These are phyloP conservation scores for Tylopilus sp. DNA, from an alignment of 768 basidiomycete species.

Conservation along the genomic window DNA sequence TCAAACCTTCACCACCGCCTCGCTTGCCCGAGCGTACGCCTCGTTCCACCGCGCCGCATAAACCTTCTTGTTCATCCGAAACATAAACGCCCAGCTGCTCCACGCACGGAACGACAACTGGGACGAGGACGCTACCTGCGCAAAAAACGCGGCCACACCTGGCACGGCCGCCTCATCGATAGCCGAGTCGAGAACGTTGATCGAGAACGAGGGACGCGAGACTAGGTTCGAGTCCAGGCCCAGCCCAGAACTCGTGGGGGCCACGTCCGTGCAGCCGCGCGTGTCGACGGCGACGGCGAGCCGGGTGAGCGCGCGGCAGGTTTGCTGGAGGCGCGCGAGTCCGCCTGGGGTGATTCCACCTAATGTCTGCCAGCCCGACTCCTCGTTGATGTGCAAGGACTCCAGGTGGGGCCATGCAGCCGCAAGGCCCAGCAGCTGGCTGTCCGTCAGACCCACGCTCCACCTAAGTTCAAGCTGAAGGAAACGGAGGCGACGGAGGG, in stretches of 20 bases:
- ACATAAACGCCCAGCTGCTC: background rate
- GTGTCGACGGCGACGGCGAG: constrained; percentile 12
- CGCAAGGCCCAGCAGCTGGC: background rate
- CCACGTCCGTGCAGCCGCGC: constrained; percentile 1
- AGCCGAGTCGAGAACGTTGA: constrained; percentile 2
- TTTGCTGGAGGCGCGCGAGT: constrained; percentile 1
- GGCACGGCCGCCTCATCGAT: background rate
- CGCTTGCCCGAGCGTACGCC: background rate
- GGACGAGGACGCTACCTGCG: background rate
- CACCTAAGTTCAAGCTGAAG: constrained; percentile 4
- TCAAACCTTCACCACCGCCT: background rate
- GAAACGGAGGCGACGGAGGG: constrained; percentile 2
- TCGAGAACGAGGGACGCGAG: background rate
- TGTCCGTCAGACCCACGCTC: constrained; percentile 1
- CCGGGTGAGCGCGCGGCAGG: background rate
- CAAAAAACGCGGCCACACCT: constrained; percentile 2
- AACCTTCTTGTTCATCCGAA: background rate
- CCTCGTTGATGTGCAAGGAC: constrained; percentile 3
- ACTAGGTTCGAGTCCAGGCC: no score
- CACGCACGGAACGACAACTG: background rate
- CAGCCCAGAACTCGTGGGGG: no score
- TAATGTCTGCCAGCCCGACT: constrained; percentile 3
- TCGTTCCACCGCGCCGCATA: background rate
- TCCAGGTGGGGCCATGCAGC: constrained; percentile 10
- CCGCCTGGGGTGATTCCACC: constrained; percentile 7